Evolutionary conservation across 768 basidiomycete species (phyloP), one percentile per base, ranked within the genome.

Genomic region (Heimioporus sp.): DNA sequence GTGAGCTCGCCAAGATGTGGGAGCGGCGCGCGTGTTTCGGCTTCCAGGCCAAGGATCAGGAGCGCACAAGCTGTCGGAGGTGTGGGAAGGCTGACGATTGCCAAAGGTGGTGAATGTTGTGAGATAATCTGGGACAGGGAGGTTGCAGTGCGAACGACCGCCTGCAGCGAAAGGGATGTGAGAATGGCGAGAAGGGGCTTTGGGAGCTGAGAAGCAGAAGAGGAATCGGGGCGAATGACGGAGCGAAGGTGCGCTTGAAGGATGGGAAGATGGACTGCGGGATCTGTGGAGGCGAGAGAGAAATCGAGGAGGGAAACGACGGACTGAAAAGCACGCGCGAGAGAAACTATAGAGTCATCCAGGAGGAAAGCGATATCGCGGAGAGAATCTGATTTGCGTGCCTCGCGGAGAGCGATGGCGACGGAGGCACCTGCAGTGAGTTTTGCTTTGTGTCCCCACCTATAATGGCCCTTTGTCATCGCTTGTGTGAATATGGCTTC

Each of bases 391-490:
- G 86, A 81, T 51, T 80, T 83, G 60, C 75, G 81, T 51, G 78
- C 76, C 72, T 91, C 86, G 45, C 90, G 84, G 39, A 91, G 73
- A 6, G 87, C 83, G 49, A 91, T 77, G 21, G 82, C 78, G 24
- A 91, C 72, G 42, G 83, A 80, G 3, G 85, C 87, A 12, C 82
- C 91, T 0, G 86, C 85, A 12, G 81, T 75, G 40, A 81, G 71
- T 66, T 80, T 89, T 19, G 90, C 84, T 56, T 78, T 83, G 46
- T 81, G 76, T 35, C 91, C 90, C 90, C 90, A 93, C 35, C 80
- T 80, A 63, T 81, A 85, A 10, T 73, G 66, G 13, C 79, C 80
- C 31, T 73, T 73, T 20, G 69, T 54, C 80, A 84, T 88, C 21
- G 81, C 80, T 58, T 85, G 82, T 69, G 80, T 79, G 69, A 92